A percentile compares a stretch with the other conserved stretches of the same genome.
These are phyloP conservation scores for Symbiodinium pilosum DNA, from an alignment of 73 alveolate species.

Conservation along the genomic window DNA sequence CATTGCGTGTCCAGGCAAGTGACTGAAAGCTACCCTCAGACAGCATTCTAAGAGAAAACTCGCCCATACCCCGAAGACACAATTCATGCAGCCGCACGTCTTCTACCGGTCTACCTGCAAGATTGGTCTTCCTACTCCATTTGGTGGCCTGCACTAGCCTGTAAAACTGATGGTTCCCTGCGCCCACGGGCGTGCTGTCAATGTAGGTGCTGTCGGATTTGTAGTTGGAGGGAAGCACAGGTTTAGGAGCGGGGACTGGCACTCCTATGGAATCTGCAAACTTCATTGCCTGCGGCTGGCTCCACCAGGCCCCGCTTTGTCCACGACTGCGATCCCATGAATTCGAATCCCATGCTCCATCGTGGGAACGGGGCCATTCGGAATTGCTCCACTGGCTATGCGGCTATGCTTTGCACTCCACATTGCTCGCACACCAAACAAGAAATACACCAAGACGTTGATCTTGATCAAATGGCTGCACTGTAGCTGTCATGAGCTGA, in stretches of 20 bases:
- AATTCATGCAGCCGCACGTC: background rate
- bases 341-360: too few relatives aligned
- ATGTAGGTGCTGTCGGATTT: background rate
- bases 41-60: background rate
- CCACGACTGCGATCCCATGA: too few relatives aligned
- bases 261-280: too few relatives aligned
- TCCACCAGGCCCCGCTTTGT: too few relatives aligned
- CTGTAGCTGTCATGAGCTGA: too few relatives aligned
- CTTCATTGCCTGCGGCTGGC: too few relatives aligned
- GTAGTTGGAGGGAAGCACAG: background rate
- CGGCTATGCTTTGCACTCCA: too few relatives aligned
- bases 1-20: background rate
- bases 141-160: background rate
- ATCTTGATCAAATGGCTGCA: too few relatives aligned
- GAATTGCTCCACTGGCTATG: too few relatives aligned
- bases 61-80: background rate
- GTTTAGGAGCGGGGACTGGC: slow-evolving; percentile 8
- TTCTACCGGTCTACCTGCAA: background rate
- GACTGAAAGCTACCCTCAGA: background rate
- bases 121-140: background rate
- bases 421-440: too few relatives aligned
- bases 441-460: too few relatives aligned
- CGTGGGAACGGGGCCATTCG: too few relatives aligned
- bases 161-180: background rate
- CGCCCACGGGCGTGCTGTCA: background rate